Evolutionary conservation across 164 flowering plant species (phyloP).

Genomic region (Liquidambar formosana): DNA sequence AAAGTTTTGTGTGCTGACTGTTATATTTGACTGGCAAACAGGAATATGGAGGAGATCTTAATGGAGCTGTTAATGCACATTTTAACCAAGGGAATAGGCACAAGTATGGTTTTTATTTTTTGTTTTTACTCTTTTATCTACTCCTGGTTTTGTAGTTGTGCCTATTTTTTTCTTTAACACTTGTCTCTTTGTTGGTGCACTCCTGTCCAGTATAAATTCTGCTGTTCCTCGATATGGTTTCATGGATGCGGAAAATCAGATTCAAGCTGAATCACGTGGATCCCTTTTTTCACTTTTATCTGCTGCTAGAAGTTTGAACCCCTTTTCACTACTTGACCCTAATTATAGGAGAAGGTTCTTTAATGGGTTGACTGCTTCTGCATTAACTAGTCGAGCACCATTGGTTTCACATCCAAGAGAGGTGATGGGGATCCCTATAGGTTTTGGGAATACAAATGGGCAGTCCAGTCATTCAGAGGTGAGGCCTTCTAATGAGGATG

Average conservation of each 20-base stretch:
- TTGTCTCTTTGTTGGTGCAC: conserved; percentile 1
- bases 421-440: conserved; percentile 8
- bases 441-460: conserved; percentile 1
- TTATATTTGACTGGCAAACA: conserved; percentile 4
- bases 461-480: conserved; percentile 2
- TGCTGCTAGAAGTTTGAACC: conserved; percentile 33
- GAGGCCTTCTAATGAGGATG: conserved; percentile 1
- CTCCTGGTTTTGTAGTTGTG: background rate
- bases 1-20: background rate
- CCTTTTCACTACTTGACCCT: conserved; percentile 28
- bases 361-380: conserved; percentile 20
- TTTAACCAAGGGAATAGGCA: conserved; percentile 29
- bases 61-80: conserved; percentile 41
- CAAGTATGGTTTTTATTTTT: conserved; percentile 17
- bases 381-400: conserved; percentile 2
- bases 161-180: background rate
- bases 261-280: conserved; percentile 10
- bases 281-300: conserved; percentile 21
- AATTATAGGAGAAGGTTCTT: conserved; percentile 27
- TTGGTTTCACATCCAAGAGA: conserved; percentile 10
- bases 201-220: conserved; percentile 10
- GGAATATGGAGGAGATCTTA: conserved; percentile 43
- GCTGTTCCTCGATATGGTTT: conserved; percentile 1
- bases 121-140: background rate
- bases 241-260: conserved; percentile 10